phyloP scores from a whole-genome alignment of 768 basidiomycete species.

The Chlorophyllum brunneum region DNA sequence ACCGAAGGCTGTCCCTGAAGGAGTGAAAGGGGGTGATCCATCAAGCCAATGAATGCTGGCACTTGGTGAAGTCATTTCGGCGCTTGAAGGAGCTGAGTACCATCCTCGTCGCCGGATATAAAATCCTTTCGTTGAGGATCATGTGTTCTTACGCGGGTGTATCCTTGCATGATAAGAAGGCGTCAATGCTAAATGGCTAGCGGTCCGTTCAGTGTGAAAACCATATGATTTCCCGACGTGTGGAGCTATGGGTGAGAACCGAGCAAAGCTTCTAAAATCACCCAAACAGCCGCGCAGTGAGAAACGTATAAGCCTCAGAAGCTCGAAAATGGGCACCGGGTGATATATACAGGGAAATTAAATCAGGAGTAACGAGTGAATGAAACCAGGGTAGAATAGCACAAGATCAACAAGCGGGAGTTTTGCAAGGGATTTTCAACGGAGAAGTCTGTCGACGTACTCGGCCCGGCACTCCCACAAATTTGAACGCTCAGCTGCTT shows the following conservation, averaged over 20 bases:
- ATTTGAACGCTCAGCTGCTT: too few species aligned
- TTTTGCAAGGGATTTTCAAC: too few species aligned
- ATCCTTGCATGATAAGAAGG: not conserved
- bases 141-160: constrained; percentile 4
- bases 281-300: not conserved
- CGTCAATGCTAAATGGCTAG: not conserved
- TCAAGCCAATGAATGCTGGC: constrained; percentile 32
- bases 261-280: not conserved
- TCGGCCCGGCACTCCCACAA: too few species aligned
- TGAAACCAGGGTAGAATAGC: too few species aligned
- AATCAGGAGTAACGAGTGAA: too few species aligned
- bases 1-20: constrained; percentile 33
- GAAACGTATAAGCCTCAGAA: too few species aligned
- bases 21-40: constrained; percentile 24
- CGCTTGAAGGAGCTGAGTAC: constrained; percentile 11
- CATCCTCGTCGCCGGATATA: not conserved
- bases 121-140: not conserved
- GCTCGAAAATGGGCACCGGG: too few species aligned
- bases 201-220: not conserved
- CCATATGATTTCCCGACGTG: not conserved
- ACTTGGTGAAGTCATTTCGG: constrained; percentile 16
- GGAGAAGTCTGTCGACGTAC: too few species aligned
- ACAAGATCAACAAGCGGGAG: too few species aligned
- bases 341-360: too few species aligned
- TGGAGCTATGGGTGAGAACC: not conserved